Evolutionary conservation across 345 rosid species (phyloP).

Genomic region (Euphorbia pulcherrima): DNA sequence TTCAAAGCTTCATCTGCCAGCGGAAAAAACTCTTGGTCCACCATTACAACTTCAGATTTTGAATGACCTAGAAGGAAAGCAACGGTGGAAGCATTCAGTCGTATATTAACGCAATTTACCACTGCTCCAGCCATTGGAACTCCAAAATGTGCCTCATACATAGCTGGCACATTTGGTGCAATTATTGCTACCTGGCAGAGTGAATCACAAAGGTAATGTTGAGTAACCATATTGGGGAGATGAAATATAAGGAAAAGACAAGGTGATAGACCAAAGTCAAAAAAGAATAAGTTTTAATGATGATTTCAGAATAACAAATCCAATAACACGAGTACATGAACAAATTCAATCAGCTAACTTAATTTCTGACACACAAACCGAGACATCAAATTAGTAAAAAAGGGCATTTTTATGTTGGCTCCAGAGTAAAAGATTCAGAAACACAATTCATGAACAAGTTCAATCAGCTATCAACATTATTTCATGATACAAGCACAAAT

Average conservation of each 20-base stretch:
- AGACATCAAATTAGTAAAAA: too few species aligned
- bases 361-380: too few species aligned
- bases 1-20: slow-evolving; percentile 73
- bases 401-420: background rate
- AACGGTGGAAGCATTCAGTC: slow-evolving; percentile 62
- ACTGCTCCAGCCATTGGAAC: slow-evolving; percentile 93
- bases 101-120: slow-evolving; percentile 66
- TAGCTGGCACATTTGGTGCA: slow-evolving; percentile 84
- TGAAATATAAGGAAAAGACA: background rate
- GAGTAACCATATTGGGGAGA: background rate
- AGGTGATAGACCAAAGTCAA: background rate
- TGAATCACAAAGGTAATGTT: background rate
- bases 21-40: slow-evolving; percentile 76
- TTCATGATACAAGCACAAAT: background rate
- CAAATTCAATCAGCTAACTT: background rate
- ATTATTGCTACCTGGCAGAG: slow-evolving; percentile 65
- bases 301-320: background rate
- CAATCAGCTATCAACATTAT: background rate
- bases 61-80: slow-evolving; percentile 88
- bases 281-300: background rate
- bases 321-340: background rate
- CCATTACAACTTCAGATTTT: slow-evolving; percentile 54
- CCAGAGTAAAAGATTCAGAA: background rate
- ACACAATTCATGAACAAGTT: background rate
- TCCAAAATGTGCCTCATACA: slow-evolving; percentile 87